phyloP scores from a whole-genome alignment of 2,329 filamentous ascomycete species.

The Pseudocercospora pini-densiflorae region DNA sequence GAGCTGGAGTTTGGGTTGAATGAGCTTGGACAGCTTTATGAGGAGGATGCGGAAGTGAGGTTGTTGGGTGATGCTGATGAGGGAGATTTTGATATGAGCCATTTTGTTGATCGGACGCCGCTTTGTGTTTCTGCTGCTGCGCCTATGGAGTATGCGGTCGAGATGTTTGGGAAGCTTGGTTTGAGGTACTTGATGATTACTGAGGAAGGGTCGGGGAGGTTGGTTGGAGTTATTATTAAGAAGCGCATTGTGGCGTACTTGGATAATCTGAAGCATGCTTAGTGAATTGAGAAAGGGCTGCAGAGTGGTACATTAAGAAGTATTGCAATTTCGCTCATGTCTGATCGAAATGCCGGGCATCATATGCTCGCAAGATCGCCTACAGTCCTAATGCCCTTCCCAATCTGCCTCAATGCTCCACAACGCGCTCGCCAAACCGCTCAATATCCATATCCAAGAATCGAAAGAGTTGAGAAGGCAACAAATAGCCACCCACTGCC shows the following conservation, averaged over 20 bases:
- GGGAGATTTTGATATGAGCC: constrained; percentile 50
- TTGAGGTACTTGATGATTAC: constrained; percentile 59
- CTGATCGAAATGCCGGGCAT: neutral
- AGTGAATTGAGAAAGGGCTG: neutral
- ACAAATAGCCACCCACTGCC: neutral
- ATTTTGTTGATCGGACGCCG: constrained; percentile 60
- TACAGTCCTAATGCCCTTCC: neutral
- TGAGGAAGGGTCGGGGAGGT: constrained; percentile 55
- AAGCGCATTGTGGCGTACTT: constrained; percentile 61
- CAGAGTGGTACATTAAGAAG: neutral
- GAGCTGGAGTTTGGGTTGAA: constrained; percentile 58
- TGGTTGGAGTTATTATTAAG: constrained; percentile 63
- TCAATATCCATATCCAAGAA: neutral
- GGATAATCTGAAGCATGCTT: constrained; percentile 41
- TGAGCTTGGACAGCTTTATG: constrained; percentile 42
- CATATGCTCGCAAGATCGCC: neutral
- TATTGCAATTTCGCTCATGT: neutral
- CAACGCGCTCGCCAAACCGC: neutral
- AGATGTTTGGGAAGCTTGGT: constrained; percentile 64
- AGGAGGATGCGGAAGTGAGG: constrained; percentile 41
- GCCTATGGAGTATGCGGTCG: constrained; percentile 63
- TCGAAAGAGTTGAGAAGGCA: constrained; percentile 2
- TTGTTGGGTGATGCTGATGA: constrained; percentile 45
- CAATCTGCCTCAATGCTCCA: neutral
- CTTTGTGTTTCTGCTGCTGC: constrained; percentile 56